Base-by-base conservation (phyloP, 768 basidiomycete genomes). In the Rhizopogon vulgaris region DNA sequence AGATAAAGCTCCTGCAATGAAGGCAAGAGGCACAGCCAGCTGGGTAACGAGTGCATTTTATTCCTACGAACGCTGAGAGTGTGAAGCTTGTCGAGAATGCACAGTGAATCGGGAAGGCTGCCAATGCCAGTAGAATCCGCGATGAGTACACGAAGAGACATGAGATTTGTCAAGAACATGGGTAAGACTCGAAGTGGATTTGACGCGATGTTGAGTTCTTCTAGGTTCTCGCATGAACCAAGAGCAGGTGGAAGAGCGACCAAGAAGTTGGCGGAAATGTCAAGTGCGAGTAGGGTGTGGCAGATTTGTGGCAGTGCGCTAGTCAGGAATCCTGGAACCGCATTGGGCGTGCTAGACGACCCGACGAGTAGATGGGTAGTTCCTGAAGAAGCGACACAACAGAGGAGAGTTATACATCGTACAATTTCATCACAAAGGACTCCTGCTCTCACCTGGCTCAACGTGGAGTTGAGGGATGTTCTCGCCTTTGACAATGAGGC, bases 131-230 rank as follows among this genome's bases (percentile, higher is more conserved):
- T 97, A 2, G 83, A 79, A 69, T 99, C 95, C n/a, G 92, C 90
- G 51, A 93, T 90, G 64, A 98, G 78, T 52, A 98, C 88, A 34
- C 88, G 83, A 45, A 98, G 79, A 56, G 84, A 83, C 6, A 73
- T 69, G 27, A 97, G 76, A 52, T 87, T 77, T 25, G 85, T 80
- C 42, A 97, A 76, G 69, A 94, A 97, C 25, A 84, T 76, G 14
- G 96, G 96, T n/a, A 98, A 77, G n/a, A 85, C 85, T 41, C 90
- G 83, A 25, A 98, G 76, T 6, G 90, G 89, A 66, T 99, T 99
- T 47, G 84, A 87, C 10, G 90, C 90, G 49, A 98, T 78, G 64
- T 97, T 95, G 41, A 99, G 78, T 68, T 99, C 96, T 67, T 97
- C 94, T 34, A 99, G 80, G 60, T 75, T 79, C 56, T 76, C 73